Conservation (phyloP, 2,329 filamentous ascomycete genomes). For the Aspergillus sp. region DNA sequence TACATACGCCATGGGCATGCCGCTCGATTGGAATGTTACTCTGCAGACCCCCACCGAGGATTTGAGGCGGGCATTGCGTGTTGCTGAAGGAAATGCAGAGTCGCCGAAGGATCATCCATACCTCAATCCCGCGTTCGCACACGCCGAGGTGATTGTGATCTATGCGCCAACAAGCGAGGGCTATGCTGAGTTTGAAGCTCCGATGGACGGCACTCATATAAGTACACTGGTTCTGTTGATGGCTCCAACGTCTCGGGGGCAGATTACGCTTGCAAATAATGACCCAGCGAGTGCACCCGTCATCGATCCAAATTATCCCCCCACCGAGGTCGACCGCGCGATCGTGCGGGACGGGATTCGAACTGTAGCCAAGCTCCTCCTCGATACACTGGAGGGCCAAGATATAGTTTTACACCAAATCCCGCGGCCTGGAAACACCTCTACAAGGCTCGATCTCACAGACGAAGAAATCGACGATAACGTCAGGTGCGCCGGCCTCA, state of each 20-base stretch:
- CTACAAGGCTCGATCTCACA: background rate
- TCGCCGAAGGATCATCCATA: background rate
- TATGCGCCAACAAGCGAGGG: conserved; percentile 29
- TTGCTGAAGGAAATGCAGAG: background rate
- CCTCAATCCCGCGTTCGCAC: background rate
- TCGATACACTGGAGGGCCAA: conserved; percentile 10
- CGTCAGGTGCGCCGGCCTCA: background rate
- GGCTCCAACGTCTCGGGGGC: conserved; percentile 28
- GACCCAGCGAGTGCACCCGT: conserved; percentile 23
- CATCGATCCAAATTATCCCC: conserved; percentile 38
- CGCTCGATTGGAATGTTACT: conserved; percentile 43
- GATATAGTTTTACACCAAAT: conserved; percentile 26
- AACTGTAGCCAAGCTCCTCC: conserved; percentile 18
- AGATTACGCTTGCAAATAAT: conserved; percentile 22
- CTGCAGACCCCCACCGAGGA: conserved; percentile 4
- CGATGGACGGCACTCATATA: conserved; percentile 31
- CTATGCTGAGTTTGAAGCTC: conserved; percentile 13
- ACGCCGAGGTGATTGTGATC: conserved; percentile 26
- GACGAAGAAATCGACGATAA: conserved; percentile 15
- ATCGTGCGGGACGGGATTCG: conserved; percentile 25
- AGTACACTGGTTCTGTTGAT: conserved; percentile 25
- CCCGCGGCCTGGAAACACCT: conserved; percentile 3
- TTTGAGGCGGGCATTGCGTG: conserved; percentile 1
- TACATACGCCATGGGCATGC: conserved; percentile 43
- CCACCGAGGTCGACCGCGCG: conserved; percentile 31